phyloP scores from a whole-genome alignment of 176 grass and related monocot genomes.

The Triticum aestivum region IWGSC_CS_RefSeq_v2.1 NC_057805.1:391436345-391436844 shows the following conservation, averaged over 20 bases:
- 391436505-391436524: constrained; percentile 89
- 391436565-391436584: not conserved
- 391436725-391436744: not conserved
- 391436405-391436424: constrained; percentile 72
- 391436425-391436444: constrained; percentile 45
- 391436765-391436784: not conserved
- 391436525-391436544: constrained; percentile 39
- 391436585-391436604: constrained; percentile 1
- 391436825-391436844: not conserved
- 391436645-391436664: constrained; percentile 60
- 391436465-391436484: constrained; percentile 22
- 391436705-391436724: not conserved
- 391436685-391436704: constrained; percentile 47
- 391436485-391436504: constrained; percentile 37
- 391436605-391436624: constrained; percentile 48
- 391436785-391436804: not conserved
- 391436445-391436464: not conserved
- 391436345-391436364: constrained; percentile 67
- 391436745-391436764: not conserved
- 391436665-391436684: constrained; percentile 73
- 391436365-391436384: constrained; percentile 74
- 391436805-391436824: not conserved
- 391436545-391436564: not conserved
- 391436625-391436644: constrained; percentile 73
- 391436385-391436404: constrained; percentile 79